These are phyloP conservation scores for Corynascus novoguineensis DNA, from an alignment of 495 filamentous ascomycete species.

Conservation along the genomic window DNA sequence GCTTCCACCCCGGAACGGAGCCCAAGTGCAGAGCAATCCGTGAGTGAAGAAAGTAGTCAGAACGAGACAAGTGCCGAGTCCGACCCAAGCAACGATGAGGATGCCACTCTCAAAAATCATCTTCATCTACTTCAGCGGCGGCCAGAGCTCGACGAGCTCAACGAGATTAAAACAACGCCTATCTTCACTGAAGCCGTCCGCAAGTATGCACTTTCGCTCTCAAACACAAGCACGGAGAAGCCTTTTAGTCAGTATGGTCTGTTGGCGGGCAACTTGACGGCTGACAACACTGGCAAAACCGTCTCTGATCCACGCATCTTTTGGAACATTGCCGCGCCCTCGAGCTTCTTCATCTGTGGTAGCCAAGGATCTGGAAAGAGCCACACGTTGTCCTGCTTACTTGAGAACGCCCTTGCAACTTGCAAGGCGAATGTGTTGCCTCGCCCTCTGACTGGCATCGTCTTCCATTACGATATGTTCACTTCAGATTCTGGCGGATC, in stretches of 20 bases:
- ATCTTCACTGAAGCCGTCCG: constrained; percentile 38
- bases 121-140: constrained; percentile 19
- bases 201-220: constrained; percentile 21
- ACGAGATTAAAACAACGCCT: constrained; percentile 33
- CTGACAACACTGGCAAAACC: constrained; percentile 1
- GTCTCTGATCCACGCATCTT: constrained; percentile 49
- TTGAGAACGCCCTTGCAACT: constrained; percentile 56
- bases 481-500: constrained; percentile 48
- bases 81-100: constrained; percentile 6
- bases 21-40: not conserved
- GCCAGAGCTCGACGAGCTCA: constrained; percentile 24
- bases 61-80: not conserved
- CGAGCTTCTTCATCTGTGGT: constrained; percentile 70
- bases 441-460: constrained; percentile 55
- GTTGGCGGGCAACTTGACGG: constrained; percentile 31
- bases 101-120: constrained; percentile 5
- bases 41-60: not conserved
- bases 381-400: constrained; percentile 63
- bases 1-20: not conserved
- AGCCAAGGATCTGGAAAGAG: constrained; percentile 73
- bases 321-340: constrained; percentile 63
- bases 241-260: constrained; percentile 40
- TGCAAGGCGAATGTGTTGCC: constrained; percentile 35
- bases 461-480: constrained; percentile 66
- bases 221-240: not conserved